Percentiles rank a stretch among this genome's conserved stretches.
These are phyloP conservation scores for Ganoderma lucidum DNA, from an alignment of 1,284 basidiomycete species.

Conservation along the genomic window DNA sequence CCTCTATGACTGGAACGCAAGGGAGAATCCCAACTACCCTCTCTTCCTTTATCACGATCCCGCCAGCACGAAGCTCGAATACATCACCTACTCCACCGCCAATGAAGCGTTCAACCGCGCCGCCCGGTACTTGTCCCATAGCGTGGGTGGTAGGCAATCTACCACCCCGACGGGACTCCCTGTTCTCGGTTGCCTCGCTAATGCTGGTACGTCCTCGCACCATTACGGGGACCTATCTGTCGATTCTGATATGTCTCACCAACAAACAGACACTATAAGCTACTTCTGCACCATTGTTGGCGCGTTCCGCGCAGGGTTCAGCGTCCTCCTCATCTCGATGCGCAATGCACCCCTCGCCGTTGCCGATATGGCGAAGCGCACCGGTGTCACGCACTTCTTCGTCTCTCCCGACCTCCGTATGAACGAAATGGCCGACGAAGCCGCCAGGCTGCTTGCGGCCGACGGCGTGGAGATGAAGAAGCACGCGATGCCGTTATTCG, in stretches of 20 bases:
- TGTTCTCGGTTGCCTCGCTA: constrained; percentile 31
- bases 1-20: constrained; percentile 27
- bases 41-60: constrained; percentile 30
- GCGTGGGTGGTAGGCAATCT: constrained; percentile 6
- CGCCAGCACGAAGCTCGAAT: constrained; percentile 10
- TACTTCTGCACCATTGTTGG: constrained; percentile 41
- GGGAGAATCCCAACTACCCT: constrained; percentile 28
- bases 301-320: constrained; percentile 40
- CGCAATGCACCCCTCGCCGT: constrained; percentile 48
- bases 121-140: constrained; percentile 25
- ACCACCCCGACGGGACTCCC: constrained; percentile 16
- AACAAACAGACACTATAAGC: constrained; percentile 42
- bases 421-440: constrained; percentile 17
- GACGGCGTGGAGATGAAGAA: constrained; percentile 10
- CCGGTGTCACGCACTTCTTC: constrained; percentile 38
- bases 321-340: constrained; percentile 48
- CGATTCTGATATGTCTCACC: background rate
- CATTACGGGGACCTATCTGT: background rate
- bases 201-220: constrained; percentile 10
- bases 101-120: constrained; percentile 28
- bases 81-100: constrained; percentile 25
- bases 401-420: constrained; percentile 37
- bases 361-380: constrained; percentile 45
- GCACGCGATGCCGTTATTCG: constrained; percentile 28
- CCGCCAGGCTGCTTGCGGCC: constrained; percentile 12